Evolutionary conservation across 768 basidiomycete species (phyloP).

Genomic region (Cystobasidium ongulense): DNA sequence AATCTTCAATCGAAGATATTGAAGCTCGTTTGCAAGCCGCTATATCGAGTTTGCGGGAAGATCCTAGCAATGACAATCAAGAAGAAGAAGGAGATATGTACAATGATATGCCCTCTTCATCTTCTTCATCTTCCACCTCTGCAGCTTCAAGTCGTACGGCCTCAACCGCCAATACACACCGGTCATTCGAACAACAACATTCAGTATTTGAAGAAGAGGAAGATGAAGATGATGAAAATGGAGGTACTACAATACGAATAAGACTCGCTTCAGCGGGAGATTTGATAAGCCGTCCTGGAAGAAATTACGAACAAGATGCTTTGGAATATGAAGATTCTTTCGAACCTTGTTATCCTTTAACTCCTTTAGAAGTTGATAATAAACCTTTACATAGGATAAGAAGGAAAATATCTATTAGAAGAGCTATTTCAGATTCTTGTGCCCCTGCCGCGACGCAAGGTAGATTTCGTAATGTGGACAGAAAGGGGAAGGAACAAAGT

Average conservation of each 20-base stretch:
- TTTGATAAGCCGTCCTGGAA: neutral
- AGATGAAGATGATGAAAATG: neutral
- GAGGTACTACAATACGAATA: neutral
- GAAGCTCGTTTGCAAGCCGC: neutral
- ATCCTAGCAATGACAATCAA: neutral
- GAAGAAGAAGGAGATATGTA: conserved; percentile 28
- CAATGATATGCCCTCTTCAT: conserved; percentile 5
- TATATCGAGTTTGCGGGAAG: neutral
- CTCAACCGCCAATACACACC: neutral
- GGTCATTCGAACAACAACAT: too few relatives aligned
- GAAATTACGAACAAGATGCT: neutral
- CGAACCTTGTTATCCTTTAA: conserved; percentile 6
- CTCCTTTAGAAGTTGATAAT: neutral
- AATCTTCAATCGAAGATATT: conserved; percentile 4
- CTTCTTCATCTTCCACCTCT: neutral
- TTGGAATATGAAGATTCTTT: neutral
- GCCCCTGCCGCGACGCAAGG: neutral
- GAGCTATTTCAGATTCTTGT: neutral
- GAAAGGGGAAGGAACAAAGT: neutral
- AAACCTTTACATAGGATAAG: conserved; percentile 1
- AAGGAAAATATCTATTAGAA: neutral
- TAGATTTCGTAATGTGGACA: neutral
- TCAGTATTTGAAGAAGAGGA: neutral
- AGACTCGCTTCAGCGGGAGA: neutral
- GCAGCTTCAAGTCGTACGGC: neutral